Conservation (phyloP, 2,329 filamentous ascomycete species). For the Xylaria sp. region DNA sequence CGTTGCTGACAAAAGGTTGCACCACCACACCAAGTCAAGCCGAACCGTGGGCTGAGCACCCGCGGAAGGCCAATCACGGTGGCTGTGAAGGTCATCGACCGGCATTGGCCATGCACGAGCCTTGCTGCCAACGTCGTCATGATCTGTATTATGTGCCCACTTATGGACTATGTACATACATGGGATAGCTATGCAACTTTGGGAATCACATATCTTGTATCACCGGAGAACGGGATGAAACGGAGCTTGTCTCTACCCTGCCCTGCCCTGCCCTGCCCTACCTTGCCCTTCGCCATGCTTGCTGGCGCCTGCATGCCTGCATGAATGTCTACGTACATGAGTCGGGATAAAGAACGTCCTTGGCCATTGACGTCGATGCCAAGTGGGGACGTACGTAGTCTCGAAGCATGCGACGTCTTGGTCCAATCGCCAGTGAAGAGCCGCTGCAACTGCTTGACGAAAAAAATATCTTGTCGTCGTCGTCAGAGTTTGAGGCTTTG, state of each 20-base stretch:
- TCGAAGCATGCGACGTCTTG: no score
- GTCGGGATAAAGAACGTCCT: no score
- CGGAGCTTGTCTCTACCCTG: neutral
- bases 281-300: no score
- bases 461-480: neutral
- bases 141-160: neutral
- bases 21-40: neutral
- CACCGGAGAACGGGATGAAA: neutral
- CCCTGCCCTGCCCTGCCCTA: neutral
- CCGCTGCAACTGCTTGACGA: neutral
- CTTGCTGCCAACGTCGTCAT: neutral
- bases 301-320: neutral
- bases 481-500: neutral
- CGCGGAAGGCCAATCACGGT: neutral
- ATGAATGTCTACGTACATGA: neutral
- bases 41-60: no score
- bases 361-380: no score
- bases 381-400: no score
- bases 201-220: neutral
- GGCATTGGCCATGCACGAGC: neutral
- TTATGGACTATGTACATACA: neutral
- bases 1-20: neutral
- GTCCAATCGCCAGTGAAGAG: no score
- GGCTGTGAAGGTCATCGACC: neutral
- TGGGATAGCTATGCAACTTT: neutral